Evolutionary conservation across 2,329 filamentous ascomycete species (phyloP).

Genomic region (Xylaria arbuscula): DNA sequence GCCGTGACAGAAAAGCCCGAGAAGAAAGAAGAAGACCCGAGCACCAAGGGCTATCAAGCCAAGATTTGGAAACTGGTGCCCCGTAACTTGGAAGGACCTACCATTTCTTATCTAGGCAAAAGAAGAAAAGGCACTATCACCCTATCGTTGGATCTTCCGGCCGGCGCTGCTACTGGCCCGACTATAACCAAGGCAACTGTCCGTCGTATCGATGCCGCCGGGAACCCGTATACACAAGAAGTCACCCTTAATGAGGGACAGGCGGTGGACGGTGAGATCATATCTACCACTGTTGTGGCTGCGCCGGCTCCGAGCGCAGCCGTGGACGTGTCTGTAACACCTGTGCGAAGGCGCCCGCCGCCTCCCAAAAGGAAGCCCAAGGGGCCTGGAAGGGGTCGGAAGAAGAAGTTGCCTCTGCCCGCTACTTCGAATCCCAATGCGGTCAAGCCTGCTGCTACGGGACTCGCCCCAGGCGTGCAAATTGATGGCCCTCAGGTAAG

Average conservation of each 20-base stretch:
- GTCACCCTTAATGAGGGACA: constrained; percentile 84
- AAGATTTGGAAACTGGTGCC: constrained; percentile 72
- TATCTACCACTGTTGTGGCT: constrained; percentile 67
- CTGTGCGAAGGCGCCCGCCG: constrained; percentile 71
- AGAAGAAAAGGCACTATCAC: constrained; percentile 71
- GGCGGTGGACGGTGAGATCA: constrained; percentile 82
- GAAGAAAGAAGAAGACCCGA: constrained; percentile 72
- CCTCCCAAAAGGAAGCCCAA: constrained; percentile 85
- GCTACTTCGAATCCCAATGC: constrained; percentile 50
- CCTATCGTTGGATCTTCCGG: constrained; percentile 63
- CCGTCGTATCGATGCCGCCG: constrained; percentile 78
- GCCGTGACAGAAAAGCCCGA: constrained; percentile 62
- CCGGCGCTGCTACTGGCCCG: constrained; percentile 59
- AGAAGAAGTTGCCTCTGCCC: constrained; percentile 71
- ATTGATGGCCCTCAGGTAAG: constrained; percentile 54
- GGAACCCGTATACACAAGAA: constrained; percentile 86
- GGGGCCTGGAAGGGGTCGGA: constrained; percentile 80
- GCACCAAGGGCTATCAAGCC: constrained; percentile 63
- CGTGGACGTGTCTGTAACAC: constrained; percentile 62
- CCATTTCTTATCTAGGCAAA: constrained; percentile 68
- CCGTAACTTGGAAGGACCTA: constrained; percentile 65
- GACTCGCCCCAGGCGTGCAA: constrained; percentile 54
- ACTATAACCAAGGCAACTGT: constrained; percentile 83
- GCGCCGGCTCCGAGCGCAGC: constrained; percentile 64
- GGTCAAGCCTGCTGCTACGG: constrained; percentile 53